These are phyloP conservation scores for Coemansia guatemalensis DNA, from an alignment of 192 early-diverging fungal genomes.

Conservation along the genomic window DNA sequence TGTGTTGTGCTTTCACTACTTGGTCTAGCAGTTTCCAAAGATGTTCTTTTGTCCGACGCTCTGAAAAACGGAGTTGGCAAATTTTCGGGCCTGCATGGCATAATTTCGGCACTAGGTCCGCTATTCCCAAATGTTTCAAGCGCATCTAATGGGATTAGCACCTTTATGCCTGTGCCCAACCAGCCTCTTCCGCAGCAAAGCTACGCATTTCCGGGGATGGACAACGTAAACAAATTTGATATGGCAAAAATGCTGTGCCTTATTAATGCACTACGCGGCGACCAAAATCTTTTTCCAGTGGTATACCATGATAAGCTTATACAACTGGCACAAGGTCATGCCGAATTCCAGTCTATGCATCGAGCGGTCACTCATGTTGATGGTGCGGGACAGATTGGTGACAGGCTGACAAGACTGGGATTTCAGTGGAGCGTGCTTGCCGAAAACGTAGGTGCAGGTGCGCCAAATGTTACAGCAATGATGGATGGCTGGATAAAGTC, in stretches of 20 bases:
- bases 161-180: background rate
- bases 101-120: background rate
- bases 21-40: background rate
- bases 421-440: constrained; percentile 27
- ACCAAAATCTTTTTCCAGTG: constrained; percentile 16
- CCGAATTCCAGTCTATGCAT: constrained; percentile 29
- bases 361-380: constrained; percentile 41
- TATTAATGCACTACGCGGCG: constrained; percentile 30
- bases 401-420: constrained; percentile 28
- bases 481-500: constrained; percentile 38
- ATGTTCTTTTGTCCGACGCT: background rate
- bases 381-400: constrained; percentile 26
- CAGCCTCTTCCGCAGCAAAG: background rate
- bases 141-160: background rate
- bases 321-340: constrained; percentile 27
- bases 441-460: constrained; percentile 49
- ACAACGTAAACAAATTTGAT: constrained; percentile 17
- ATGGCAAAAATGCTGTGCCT: constrained; percentile 42
- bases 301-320: constrained; percentile 26
- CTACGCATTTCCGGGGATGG: background rate
- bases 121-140: background rate
- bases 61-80: background rate
- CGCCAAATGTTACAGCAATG: constrained; percentile 24
- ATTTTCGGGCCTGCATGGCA: background rate
- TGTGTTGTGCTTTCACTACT: background rate